Evolutionary conservation across 2,329 filamentous ascomycete genomes (phyloP), one percentile per base, ranked within the genome.

Genomic region (Botrytis paeoniae): DNA sequence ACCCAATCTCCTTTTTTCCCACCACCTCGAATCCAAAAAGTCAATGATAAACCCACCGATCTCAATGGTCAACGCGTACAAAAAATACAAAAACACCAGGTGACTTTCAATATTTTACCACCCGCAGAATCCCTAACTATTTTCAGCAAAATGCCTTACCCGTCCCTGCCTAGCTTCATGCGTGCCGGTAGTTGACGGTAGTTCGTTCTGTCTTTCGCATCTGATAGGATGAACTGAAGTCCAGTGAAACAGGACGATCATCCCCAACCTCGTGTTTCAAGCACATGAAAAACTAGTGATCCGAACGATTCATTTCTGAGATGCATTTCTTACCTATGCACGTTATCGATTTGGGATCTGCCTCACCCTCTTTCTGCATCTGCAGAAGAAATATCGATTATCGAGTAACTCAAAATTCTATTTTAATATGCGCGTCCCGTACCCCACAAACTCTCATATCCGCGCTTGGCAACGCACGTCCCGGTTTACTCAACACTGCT

Each of bases 121-220:
- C n/a, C n/a, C 54, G 65, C 65, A 69, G 65, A 37, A 57, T n/a
- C 54, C 37, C 35, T 43, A 57, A 29, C 64, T 29, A 62, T 61
- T 22, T 39, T n/a, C 59, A n/a, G 35, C 48, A 54, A 25, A 61
- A 39, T 18, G 22, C 25, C 35, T 66, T 68, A 12, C 25, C 64
- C 48, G 25, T 68, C 48, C 35, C 35, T 37, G 45, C 9, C 45
- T 68, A 57, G 48, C 48, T 32, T 57, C 48, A 69, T 69, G 65
- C 51, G 48, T 5, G 65, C 35, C 45, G 48, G 65, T 57, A 57
- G 45, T 68, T 57, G 65, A 68, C 65, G 65, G 35, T 54, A 68
- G 45, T 54, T 22, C n/a, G 3, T 14, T 39, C 45, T 32, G 32
- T 20, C 20, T 37, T 18, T 2, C 3, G 29, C 29, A n/a, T 25